Conservation (phyloP, 495 filamentous ascomycete species). For the Penicillium angulare region DNA sequence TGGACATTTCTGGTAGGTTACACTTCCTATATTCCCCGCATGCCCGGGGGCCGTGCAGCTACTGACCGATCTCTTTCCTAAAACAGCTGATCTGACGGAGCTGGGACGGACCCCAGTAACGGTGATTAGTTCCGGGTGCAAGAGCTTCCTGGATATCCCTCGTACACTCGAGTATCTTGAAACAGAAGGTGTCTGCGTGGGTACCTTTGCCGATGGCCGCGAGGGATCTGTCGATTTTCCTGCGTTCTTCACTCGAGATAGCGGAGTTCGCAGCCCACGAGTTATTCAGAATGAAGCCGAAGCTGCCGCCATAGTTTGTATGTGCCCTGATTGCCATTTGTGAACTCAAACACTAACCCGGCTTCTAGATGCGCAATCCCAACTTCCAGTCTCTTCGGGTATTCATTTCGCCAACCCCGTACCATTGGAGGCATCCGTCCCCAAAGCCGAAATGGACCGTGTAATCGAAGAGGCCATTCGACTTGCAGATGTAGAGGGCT, state of each 20-base stretch:
- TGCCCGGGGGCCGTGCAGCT: neutral
- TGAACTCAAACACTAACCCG: neutral
- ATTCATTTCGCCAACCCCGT: conserved; percentile 88
- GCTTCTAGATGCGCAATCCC: conserved; percentile 57
- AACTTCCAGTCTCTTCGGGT: conserved; percentile 67
- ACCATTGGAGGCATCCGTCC: conserved; percentile 65
- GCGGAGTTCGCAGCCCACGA: conserved; percentile 73
- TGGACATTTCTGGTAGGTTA: conserved; percentile 73
- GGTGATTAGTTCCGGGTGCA: conserved; percentile 86
- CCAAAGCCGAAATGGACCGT: conserved; percentile 67
- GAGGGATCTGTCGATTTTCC: conserved; percentile 73
- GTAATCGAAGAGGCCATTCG: conserved; percentile 71
- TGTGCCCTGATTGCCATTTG: conserved; percentile 22
- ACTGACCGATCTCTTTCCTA: neutral
- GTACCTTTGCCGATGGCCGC: conserved; percentile 82
- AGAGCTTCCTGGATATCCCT: conserved; percentile 92
- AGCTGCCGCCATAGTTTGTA: conserved; percentile 82
- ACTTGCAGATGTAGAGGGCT: conserved; percentile 67
- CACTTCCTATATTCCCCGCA: neutral
- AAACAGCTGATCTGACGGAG: conserved; percentile 82
- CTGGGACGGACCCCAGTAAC: conserved; percentile 88
- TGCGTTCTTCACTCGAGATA: conserved; percentile 86
- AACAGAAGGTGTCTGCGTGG: conserved; percentile 84
- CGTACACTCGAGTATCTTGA: conserved; percentile 92
- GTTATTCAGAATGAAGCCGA: conserved; percentile 71